phyloP scores from a whole-genome alignment of 2,329 filamentous ascomycete species.

The Colletotrichum tabaci region DNA sequence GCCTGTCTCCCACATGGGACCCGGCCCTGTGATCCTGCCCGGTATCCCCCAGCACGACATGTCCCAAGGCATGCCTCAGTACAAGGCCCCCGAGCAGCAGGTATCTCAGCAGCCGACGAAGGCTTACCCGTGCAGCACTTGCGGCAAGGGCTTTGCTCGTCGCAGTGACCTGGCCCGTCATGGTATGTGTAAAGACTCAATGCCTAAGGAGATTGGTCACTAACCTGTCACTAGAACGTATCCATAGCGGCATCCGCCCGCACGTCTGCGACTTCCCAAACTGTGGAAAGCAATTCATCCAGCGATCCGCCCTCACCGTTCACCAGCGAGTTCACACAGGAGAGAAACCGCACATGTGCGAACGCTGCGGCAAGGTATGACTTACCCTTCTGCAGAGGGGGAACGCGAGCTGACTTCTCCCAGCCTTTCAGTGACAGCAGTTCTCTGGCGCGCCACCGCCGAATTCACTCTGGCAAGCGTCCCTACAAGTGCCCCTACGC shows the following conservation, averaged over 20 bases:
- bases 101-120: constrained; percentile 40
- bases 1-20: constrained; percentile 50
- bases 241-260: constrained; percentile 91
- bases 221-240: constrained; percentile 78
- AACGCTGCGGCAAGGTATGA: constrained; percentile 91
- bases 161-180: constrained; percentile 95
- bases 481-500: constrained; percentile 98
- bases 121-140: constrained; percentile 84
- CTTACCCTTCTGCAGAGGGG: neutral
- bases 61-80: constrained; percentile 46
- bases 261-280: constrained; percentile 91
- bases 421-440: constrained; percentile 97
- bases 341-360: constrained; percentile 98
- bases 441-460: constrained; percentile 91
- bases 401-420: constrained; percentile 44
- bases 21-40: constrained; percentile 59
- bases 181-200: constrained; percentile 71
- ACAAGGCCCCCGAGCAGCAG: constrained; percentile 43
- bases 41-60: constrained; percentile 55
- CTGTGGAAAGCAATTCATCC: constrained; percentile 97
- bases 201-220: constrained; percentile 14
- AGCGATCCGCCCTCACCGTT: constrained; percentile 94
- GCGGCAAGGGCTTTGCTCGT: constrained; percentile 91
- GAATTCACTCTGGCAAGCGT: constrained; percentile 95
- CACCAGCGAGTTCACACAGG: constrained; percentile 96